Evolutionary conservation across 345 rosid genomes (phyloP), one percentile per base, ranked within the genome.

Genomic region (Sisymbrium altissimum): DNA sequence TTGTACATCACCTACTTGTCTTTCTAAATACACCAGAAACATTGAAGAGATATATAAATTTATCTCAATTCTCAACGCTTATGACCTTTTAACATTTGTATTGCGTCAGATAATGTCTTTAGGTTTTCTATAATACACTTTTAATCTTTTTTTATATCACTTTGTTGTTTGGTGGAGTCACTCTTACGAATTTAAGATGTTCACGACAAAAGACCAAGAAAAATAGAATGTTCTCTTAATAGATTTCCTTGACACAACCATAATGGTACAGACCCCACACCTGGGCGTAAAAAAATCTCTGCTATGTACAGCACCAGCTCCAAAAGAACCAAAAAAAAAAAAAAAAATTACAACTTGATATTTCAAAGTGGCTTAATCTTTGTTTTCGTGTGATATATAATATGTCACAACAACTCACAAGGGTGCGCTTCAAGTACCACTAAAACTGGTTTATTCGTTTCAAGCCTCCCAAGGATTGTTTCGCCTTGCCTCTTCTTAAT

Each of bases 261-360:
- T 68, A 68, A 52, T 52, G 64, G 49, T 68, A 75, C 74, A 68
- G 4, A 68, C 57, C 67, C 74, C 64, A 68, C 35, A 46, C 18
- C 52, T 60, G 41, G 63, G 48, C 57, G 69, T 60, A 1, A 44
- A 62, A 75, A 43, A 36, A 68, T 63, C 41, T 52, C 62, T 67
- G 64, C 64, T 33, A 62, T 61, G 57, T 43, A 44, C 79, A 68
- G 45, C 73, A 74, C 6, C 41, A 74, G 68, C 60, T 75, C 48
- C 32, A 61, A 40, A 60, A 75, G 62, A 74, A 66, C 54, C 6
- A 30, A 33, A 66, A 52, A 25, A 19, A 2, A 40, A n/a, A 29
- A 36, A 5, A 67, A 25, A 68, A 35, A 62, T 75, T 75, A 68
- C 73, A 75, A 50, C 44, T 61, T 5, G 32, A 36, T 45, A 25